Evolutionary conservation across 352 stramenopile genomes (phyloP).

Genomic region (Detonula confervacea): DNA sequence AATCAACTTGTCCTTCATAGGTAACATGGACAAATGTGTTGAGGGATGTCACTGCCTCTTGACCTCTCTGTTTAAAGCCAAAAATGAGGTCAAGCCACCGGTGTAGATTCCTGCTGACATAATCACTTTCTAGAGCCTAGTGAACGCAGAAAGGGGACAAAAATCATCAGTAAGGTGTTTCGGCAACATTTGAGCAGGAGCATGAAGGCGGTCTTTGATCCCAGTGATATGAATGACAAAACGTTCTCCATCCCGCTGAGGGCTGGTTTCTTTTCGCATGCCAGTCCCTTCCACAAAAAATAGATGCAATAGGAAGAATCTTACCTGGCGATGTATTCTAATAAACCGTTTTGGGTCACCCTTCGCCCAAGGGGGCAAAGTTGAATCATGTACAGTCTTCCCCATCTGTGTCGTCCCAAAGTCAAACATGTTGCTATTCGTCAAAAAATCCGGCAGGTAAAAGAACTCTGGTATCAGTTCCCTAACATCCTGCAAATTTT

Average conservation of each 20-base stretch:
- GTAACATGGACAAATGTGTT: conserved; percentile 99
- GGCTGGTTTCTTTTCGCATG: too few relatives aligned
- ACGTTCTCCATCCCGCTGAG: too few relatives aligned
- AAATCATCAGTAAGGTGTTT: conserved; percentile 15
- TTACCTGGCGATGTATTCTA: conserved; percentile 90
- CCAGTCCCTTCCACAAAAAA: too few relatives aligned
- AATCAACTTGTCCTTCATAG: conserved; percentile 98
- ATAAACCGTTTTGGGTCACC: conserved; percentile 95
- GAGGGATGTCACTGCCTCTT: conserved; percentile 90
- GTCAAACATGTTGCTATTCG: conserved; percentile 88
- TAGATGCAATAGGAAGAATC: too few relatives aligned
- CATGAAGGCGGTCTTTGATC: too few relatives aligned
- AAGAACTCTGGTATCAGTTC: conserved; percentile 90
- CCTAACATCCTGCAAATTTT: conserved; percentile 89
- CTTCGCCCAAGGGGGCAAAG: conserved; percentile 96
- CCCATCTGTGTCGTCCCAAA: conserved; percentile 88
- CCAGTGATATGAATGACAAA: too few relatives aligned
- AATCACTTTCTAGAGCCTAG: conserved; percentile 96
- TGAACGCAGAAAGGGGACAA: conserved; percentile 13
- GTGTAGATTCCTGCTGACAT: conserved; percentile 96
- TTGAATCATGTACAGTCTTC: conserved; percentile 92
- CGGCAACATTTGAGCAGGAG: too few relatives aligned
- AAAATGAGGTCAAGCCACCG: conserved; percentile 99
- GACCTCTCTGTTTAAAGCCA: conserved; percentile 96
- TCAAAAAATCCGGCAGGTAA: conserved; percentile 89